Conservation (phyloP, 2,329 filamentous ascomycete genomes). For the Fusarium secorum region DNA sequence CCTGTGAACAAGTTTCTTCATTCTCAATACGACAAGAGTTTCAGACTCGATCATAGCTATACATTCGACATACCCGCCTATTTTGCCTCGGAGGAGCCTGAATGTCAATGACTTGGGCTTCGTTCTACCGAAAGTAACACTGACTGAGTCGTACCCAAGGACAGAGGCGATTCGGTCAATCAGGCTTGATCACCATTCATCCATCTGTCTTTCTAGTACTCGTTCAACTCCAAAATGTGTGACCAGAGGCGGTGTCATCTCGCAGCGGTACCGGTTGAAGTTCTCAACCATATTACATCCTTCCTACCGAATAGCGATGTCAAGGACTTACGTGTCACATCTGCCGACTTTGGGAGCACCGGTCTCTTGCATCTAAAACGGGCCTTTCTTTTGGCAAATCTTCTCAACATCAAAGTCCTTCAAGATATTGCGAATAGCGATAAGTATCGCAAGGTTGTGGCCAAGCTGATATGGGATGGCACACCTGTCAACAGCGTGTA, state of each 20-base stretch:
- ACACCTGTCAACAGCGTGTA: conserved; percentile 1
- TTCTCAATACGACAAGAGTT: not conserved
- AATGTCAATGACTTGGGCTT: not conserved
- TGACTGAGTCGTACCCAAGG: not conserved
- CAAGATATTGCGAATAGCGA: conserved; percentile 49
- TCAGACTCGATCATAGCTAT: not conserved
- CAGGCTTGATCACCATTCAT: not conserved
- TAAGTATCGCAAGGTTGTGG: conserved; percentile 42
- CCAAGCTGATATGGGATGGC: conserved; percentile 53
- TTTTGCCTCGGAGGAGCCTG: not conserved
- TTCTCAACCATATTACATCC: not conserved
- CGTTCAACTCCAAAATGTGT: not conserved
- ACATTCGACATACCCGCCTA: not conserved
- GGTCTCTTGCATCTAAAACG: conserved; percentile 18
- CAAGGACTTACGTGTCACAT: conserved; percentile 8
- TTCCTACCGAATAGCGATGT: conserved; percentile 4
- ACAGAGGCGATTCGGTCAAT: not conserved
- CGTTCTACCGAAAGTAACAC: not conserved
- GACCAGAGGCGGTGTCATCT: not conserved
- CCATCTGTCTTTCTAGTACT: not conserved
- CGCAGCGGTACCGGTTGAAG: not conserved
- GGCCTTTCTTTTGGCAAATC: conserved; percentile 52
- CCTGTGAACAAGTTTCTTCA: not conserved
- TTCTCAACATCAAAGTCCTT: conserved; percentile 48
- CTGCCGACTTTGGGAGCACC: fast-evolving